Evolutionary conservation across 108 stramenopile species (phyloP), one percentile per base, ranked within the genome.

Genomic region (Fragilariopsis cylindrus): DNA sequence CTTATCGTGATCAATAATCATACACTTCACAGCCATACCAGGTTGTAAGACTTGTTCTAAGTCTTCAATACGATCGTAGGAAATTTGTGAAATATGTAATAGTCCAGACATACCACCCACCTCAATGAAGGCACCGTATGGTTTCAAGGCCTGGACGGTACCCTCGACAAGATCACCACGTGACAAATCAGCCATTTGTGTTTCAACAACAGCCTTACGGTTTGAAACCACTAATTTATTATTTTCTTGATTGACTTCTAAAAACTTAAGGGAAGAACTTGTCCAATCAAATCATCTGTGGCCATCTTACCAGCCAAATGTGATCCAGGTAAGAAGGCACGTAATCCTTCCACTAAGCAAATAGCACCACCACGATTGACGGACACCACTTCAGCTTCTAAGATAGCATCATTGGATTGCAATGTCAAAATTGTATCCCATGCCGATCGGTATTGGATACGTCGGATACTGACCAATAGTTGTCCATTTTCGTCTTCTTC

Each of bases 1-100:
- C 86, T 97, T 97, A 74, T 98, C 97, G 73, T 97, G 95, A 81
- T 98, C 97, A 65, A 99, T 96, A 74, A 99, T 97, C 98, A 99
- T 99, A 82, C 96, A 97, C 82, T 97, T 98, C 72, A 98, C 76
- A 73, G 85, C 79, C 86, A 93, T 91, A 56, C 97, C 97, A 7
- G 93, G 91, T 65, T 89, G 87, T 44, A 98, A 72, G 19, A 98
- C 92, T 76, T 87, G 78, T 66, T 94, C 94, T 39, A 99, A 84
- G 77, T 97, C 93, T 16, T 95, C 91, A 72, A 99, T 96, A 48
- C 97, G 90, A 75, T 99, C 97, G 82, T 96, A 94, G n/a, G 93
- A 94, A 75, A 99, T 97, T 84, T 99, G 97, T 13, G 96, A 96
- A 80, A 98, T 98, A 87, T 99, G 98, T 60, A 99, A 92, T 30